Percentiles rank a stretch among this genome's conserved stretches.
Conservation (phyloP, 495 filamentous ascomycete genomes). For the Pyrenula aspistea region DNA sequence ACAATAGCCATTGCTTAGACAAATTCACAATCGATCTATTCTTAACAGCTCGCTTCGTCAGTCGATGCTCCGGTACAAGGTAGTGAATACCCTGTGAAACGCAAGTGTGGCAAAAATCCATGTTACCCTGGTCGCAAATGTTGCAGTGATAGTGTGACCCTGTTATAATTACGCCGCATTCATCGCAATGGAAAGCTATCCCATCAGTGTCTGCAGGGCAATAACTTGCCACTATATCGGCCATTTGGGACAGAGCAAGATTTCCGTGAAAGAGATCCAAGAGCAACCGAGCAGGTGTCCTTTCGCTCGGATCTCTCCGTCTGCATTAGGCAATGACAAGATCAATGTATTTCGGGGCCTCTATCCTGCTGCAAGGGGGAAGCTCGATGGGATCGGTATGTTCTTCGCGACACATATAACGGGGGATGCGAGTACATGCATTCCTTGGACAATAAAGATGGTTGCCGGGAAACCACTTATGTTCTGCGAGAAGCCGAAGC, state of each 20-base stretch:
- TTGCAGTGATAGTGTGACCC: slow-evolving; percentile 5
- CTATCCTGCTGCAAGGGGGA: slow-evolving; percentile 1
- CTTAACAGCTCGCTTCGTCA: slow-evolving; percentile 1
- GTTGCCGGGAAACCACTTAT: slow-evolving; percentile 1
- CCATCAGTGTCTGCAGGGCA: background rate
- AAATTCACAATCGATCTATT: slow-evolving; percentile 1
- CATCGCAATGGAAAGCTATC: slow-evolving; percentile 2
- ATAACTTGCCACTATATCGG: background rate
- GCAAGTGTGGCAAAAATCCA: slow-evolving; percentile 2
- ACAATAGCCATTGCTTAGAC: background rate
- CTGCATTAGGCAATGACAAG: background rate
- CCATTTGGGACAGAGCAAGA: background rate
- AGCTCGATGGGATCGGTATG: slow-evolving; percentile 5
- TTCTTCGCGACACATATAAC: slow-evolving; percentile 2
- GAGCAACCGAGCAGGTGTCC: background rate
- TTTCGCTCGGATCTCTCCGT: background rate
- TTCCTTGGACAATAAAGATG: slow-evolving; percentile 3
- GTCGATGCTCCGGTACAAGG: slow-evolving; percentile 5
- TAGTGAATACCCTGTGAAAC: slow-evolving; percentile 1
- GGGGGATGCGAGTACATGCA: slow-evolving; percentile 5
- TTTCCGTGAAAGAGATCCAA: background rate
- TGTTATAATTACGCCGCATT: slow-evolving; percentile 3
- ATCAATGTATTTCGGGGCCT: background rate
- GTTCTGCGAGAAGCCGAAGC: slow-evolving; percentile 6
- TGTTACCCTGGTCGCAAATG: slow-evolving; percentile 3